Conservation (phyloP, 176 grass and related monocot genomes). For the Cenchrus americanus region DNA sequence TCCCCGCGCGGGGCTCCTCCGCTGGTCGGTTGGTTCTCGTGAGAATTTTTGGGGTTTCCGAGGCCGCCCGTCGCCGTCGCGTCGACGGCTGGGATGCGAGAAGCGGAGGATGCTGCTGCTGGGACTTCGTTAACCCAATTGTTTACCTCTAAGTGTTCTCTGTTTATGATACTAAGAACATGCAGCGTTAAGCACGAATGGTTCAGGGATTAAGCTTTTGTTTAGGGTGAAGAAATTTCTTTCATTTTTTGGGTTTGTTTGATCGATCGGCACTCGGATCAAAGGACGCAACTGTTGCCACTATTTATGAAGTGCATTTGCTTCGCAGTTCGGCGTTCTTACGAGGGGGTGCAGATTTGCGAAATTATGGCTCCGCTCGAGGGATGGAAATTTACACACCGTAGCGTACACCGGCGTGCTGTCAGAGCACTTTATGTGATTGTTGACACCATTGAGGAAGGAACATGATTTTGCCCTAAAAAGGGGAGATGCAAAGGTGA, state of each 20-base stretch:
- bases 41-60: constrained; percentile 49
- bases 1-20: background rate
- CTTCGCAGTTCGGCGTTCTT: background rate
- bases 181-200: background rate
- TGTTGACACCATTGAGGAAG: no score
- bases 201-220: background rate
- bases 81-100: constrained; percentile 44
- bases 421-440: background rate
- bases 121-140: constrained; percentile 22
- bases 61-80: constrained; percentile 46
- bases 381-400: background rate
- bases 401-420: background rate
- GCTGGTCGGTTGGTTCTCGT: constrained; percentile 19
- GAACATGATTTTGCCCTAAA: no score
- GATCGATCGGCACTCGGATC: background rate
- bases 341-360: constrained; percentile 8
- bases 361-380: constrained; percentile 25
- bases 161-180: constrained; percentile 9
- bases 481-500: no score
- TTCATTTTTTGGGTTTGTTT: background rate
- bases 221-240: background rate
- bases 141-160: background rate
- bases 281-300: background rate
- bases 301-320: constrained; percentile 32
- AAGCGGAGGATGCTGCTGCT: background rate